phyloP scores from a whole-genome alignment of 805 yeast genomes.

The Sungouiella blattae region DNA sequence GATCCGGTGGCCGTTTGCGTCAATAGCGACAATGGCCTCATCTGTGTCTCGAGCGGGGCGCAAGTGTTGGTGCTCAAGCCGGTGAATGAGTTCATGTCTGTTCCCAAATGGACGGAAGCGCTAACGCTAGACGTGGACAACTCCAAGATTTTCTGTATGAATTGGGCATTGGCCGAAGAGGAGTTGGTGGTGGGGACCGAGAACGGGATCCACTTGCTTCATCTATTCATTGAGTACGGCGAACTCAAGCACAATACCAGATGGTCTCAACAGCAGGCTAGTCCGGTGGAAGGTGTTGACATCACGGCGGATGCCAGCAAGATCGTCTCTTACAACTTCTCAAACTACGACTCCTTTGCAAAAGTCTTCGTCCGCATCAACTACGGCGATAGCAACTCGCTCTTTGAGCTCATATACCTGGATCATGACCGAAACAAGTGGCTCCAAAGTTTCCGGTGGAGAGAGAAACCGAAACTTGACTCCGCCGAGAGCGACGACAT shows the following conservation, averaged over 20 bases:
- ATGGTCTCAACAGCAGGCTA: slow-evolving; percentile 56
- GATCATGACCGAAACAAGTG: slow-evolving; percentile 51
- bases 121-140: slow-evolving; percentile 17
- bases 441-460: slow-evolving; percentile 47
- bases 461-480: slow-evolving; percentile 5
- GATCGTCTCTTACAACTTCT: slow-evolving; percentile 55
- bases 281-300: slow-evolving; percentile 53
- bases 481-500: slow-evolving; percentile 4
- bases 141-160: slow-evolving; percentile 35
- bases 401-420: slow-evolving; percentile 67
- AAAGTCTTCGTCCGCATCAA: slow-evolving; percentile 77
- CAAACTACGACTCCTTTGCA: slow-evolving; percentile 60
- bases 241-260: slow-evolving; percentile 27
- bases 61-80: slow-evolving; percentile 55
- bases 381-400: slow-evolving; percentile 53
- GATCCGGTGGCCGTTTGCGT: slow-evolving; percentile 70
- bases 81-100: slow-evolving; percentile 43
- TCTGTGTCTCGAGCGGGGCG: slow-evolving; percentile 49
- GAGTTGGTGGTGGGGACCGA: slow-evolving; percentile 65
- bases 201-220: slow-evolving; percentile 50
- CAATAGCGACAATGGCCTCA: slow-evolving; percentile 54
- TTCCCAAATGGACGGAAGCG: slow-evolving; percentile 45
- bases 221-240: slow-evolving; percentile 46
- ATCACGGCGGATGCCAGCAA: slow-evolving; percentile 67
- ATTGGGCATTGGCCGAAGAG: slow-evolving; percentile 50